Evolutionary conservation across 1,284 basidiomycete species (phyloP).

Genomic region (Austroboletus olivaceoglutinosus): DNA sequence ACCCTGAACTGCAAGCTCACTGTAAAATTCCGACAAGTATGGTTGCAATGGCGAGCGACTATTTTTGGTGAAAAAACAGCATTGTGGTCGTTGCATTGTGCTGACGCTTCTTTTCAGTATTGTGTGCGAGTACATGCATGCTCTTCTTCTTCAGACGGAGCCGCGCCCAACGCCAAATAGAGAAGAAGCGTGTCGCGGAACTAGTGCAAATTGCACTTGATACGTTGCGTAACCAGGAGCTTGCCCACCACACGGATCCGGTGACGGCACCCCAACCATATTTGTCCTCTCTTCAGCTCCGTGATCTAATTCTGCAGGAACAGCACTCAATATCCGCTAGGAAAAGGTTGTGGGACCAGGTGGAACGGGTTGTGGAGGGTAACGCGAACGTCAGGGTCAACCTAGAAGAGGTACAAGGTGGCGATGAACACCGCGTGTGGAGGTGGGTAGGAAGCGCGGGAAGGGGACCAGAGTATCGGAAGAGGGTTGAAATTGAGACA

Average conservation of each 20-base stretch:
- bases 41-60: conserved; percentile 68
- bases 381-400: conserved; percentile 93
- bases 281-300: conserved; percentile 85
- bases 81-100: conserved; percentile 8
- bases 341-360: conserved; percentile 79
- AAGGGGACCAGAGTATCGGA: conserved; percentile 33
- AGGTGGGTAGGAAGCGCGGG: conserved; percentile 70
- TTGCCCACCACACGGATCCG: conserved; percentile 83
- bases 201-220: conserved; percentile 81
- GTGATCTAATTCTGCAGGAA: conserved; percentile 85
- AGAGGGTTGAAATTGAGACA: conserved; percentile 30
- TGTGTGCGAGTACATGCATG: conserved; percentile 35
- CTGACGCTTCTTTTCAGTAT: conserved; percentile 28
- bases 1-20: conserved; percentile 69
- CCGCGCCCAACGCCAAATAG: conserved; percentile 54
- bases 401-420: conserved; percentile 85
- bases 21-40: conserved; percentile 65
- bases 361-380: conserved; percentile 85
- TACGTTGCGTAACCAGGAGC: conserved; percentile 82
- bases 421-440: conserved; percentile 85
- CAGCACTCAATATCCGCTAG: conserved; percentile 73
- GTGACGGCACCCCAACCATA: conserved; percentile 75
- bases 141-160: conserved; percentile 41
- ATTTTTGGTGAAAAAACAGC: conserved; percentile 56
- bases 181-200: conserved; percentile 69